These are phyloP conservation scores for Penicillium mononematosum DNA, from an alignment of 495 filamentous ascomycete species.

Conservation along the genomic window DNA sequence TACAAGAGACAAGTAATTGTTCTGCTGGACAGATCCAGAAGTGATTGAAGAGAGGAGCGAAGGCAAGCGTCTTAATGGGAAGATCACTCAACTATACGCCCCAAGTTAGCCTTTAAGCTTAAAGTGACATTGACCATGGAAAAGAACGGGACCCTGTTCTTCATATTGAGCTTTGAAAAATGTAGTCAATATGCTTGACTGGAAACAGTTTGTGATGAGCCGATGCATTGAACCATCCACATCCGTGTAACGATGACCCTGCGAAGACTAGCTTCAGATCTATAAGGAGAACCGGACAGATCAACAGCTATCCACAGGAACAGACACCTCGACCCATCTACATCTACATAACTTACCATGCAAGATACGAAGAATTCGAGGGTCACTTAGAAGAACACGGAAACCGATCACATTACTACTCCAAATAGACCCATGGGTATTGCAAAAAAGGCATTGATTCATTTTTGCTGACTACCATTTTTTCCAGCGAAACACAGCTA, in stretches of 20 bases:
- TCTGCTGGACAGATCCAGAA: background rate
- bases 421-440: constrained; percentile 32
- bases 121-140: background rate
- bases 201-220: background rate
- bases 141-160: background rate
- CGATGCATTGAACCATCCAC: background rate
- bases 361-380: constrained; percentile 7
- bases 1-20: background rate
- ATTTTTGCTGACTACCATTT: constrained; percentile 36
- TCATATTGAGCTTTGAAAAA: background rate
- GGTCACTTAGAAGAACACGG: constrained; percentile 19
- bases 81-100: no score
- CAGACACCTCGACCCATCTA: constrained; percentile 2
- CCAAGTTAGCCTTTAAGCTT: background rate
- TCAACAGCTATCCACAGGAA: no score
- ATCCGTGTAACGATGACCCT: background rate
- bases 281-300: background rate
- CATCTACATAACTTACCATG: constrained; percentile 17
- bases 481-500: constrained; percentile 26
- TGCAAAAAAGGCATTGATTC: constrained; percentile 38
- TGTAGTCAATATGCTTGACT: background rate
- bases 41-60: background rate
- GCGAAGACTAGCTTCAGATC: background rate
- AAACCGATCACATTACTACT: constrained; percentile 39
- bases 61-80: background rate